Conservation (phyloP, 164 flowering plant species). For the Chimonanthus praecox region DNA sequence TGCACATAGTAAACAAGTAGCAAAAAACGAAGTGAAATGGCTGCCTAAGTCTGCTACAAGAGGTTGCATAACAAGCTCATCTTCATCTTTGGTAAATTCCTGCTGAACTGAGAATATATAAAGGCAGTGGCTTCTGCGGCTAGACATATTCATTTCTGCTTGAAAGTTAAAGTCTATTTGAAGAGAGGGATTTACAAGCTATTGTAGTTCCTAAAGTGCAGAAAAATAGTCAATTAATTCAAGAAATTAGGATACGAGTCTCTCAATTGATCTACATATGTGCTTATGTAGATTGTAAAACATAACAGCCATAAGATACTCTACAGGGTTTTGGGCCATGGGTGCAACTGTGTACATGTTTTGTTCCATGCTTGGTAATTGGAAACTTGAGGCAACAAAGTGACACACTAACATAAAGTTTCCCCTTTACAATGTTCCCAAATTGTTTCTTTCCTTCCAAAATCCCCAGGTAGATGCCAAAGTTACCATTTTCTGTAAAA, state of each 20-base stretch:
- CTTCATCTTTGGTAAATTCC: slow-evolving; percentile 43
- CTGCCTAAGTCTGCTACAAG: neutral
- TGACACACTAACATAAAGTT: too few species aligned
- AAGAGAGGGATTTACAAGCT: neutral
- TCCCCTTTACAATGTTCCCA: too few species aligned
- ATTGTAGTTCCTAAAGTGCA: neutral
- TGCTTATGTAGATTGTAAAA: too few species aligned
- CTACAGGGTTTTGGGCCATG: too few species aligned
- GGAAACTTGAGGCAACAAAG: too few species aligned
- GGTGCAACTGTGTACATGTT: too few species aligned
- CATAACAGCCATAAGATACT: too few species aligned
- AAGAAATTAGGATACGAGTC: slow-evolving; percentile 64
- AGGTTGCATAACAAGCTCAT: slow-evolving; percentile 21
- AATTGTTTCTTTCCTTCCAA: too few species aligned
- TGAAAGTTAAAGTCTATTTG: slow-evolving; percentile 19
- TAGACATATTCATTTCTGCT: slow-evolving; percentile 82
- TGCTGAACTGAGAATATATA: slow-evolving; percentile 59
- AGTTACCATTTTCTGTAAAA: too few species aligned
- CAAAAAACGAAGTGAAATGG: neutral
- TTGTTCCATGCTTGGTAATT: too few species aligned
- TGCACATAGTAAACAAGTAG: neutral
- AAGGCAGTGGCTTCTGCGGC: slow-evolving; percentile 84
- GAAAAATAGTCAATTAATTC: neutral
- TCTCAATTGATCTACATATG: slow-evolving; percentile 28
- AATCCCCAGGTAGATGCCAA: too few species aligned